Base-by-base conservation (phyloP, 768 basidiomycete genomes). In the Lactarius hatsudake region DNA sequence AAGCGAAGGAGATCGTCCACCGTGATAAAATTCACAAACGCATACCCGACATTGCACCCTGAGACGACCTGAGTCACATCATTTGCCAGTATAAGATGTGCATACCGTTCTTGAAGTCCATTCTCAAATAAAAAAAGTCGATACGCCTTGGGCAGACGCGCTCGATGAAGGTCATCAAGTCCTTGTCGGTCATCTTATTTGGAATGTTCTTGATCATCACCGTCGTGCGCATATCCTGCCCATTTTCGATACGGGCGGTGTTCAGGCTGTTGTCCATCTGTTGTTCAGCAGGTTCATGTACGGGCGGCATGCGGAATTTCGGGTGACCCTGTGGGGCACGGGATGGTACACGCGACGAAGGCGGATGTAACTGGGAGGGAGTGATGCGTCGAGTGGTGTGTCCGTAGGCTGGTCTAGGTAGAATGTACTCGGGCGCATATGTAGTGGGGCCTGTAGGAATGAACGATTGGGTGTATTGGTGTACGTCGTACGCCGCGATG, bases 161-260 rank as follows among this genome's bases (percentile, higher is more conserved):
- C 60, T 78, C 82, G 68, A 91, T 91, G 72, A 85, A 93, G 45
- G 77, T 76, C 66, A 87, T 80, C 72, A 93, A 74, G 69, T 93
- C 89, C 72, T 80, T 82, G 76, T 92, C 89, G 68, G 81, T 88
- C 90, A 93, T 91, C 76, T 94, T 94, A 78, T 95, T 96, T 3
- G 94, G 94, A 55, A 96, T 91, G 73, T 96, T 96, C 78, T 94
- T 93, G 69, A 92, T 86, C 90, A 93, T 93, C 58, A 93, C 87
- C 34, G 93, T 93, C 40, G 91, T 92, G 38, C 93, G 82, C 42
- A 88, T 92, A 71, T 94, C 92, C 66, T 81, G 76, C 5, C 94
- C 94, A 36, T 82, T 83, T 75, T 90, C 90, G 72, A 96, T 94
- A 65, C 82, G 82, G 53, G 79, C 81, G 15, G 94, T 76, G 75